Base-by-base conservation (phyloP, 2,329 filamentous ascomycete species). In the Fusarium clavum region DNA sequence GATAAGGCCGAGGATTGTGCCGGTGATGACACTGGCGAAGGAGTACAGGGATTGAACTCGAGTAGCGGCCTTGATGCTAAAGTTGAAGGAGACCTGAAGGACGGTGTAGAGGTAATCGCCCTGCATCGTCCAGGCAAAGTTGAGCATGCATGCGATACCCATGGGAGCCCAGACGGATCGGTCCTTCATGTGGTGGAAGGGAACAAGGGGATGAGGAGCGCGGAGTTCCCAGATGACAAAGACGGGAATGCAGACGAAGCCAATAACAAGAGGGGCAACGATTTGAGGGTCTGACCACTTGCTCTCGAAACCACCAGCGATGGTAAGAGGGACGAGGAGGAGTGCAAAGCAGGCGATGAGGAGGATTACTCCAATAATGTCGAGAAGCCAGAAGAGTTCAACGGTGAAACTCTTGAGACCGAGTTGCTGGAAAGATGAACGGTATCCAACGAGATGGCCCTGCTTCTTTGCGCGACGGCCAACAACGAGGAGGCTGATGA, bases 41-140 rank as follows among this genome's bases (percentile, higher is more conserved):
- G 81, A 83, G 82, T 91, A 92, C 2, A 91, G 81, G 0, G 86
- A 87, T 1, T 82, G 80, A 64, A 91, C 85, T 18, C 89, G 85
- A 1, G 87, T 90, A 4, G 90, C 89, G 11, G 81, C 81, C 52
- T 80, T 81, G 68, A 87, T 76, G 53, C 82, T 85, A 67, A 90
- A 88, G 76, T 89, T 82, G 71, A 91, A 91, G 38, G 84, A 85
- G 20, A 91, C 86, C 13, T 85, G 76, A 2, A 91, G 83, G 3
- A 91, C 85, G 0, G 89, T 89, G 79, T 86, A 91, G 5, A 92
- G 83, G 76, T 86, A 91, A 73, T 90, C 86, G 24, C 85, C 87
- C 77, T 91, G 89, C 77, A 90, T 83, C 64, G 85, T 85, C 88
- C 88, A 91, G 20, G 85, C 78, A 73, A 86, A 87, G 79, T 87